Evolutionary conservation across 768 basidiomycete genomes (phyloP).

Genomic region (Clavulina sp.): DNA sequence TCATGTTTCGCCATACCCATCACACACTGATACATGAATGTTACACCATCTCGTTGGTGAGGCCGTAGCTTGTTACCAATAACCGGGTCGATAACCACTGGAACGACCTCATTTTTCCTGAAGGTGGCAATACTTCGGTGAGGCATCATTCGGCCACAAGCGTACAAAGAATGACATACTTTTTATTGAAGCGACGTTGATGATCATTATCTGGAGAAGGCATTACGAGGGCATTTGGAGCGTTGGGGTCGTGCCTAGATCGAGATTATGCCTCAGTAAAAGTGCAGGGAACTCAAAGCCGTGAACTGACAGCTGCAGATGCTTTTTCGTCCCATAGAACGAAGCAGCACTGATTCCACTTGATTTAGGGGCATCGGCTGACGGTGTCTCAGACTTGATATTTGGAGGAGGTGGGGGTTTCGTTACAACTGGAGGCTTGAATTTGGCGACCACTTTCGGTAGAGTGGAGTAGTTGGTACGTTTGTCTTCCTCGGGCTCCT

Average conservation of each 20-base stretch:
- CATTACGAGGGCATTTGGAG: constrained; percentile 73
- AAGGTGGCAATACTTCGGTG: constrained; percentile 32
- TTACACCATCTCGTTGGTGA: constrained; percentile 81
- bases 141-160: neutral
- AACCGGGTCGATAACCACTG: constrained; percentile 85
- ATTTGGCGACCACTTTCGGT: too few species aligned
- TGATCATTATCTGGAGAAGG: constrained; percentile 54
- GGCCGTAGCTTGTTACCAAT: constrained; percentile 56
- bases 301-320: neutral
- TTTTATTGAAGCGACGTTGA: constrained; percentile 48
- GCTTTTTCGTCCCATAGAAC: constrained; percentile 1
- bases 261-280: neutral
- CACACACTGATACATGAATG: constrained; percentile 88
- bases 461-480: too few species aligned
- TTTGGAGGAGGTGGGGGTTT: too few species aligned
- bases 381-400: too few species aligned
- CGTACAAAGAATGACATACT: constrained; percentile 23
- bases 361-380: too few species aligned
- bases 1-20: constrained; percentile 89
- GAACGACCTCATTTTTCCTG: constrained; percentile 26
- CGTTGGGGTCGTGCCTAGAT: constrained; percentile 56
- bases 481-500: too few species aligned
- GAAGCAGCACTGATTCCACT: too few species aligned
- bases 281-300: neutral
- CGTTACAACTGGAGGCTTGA: too few species aligned